phyloP scores from a whole-genome alignment of 495 filamentous ascomycete species.

The Podospora bellae-mahoneyi region DNA sequence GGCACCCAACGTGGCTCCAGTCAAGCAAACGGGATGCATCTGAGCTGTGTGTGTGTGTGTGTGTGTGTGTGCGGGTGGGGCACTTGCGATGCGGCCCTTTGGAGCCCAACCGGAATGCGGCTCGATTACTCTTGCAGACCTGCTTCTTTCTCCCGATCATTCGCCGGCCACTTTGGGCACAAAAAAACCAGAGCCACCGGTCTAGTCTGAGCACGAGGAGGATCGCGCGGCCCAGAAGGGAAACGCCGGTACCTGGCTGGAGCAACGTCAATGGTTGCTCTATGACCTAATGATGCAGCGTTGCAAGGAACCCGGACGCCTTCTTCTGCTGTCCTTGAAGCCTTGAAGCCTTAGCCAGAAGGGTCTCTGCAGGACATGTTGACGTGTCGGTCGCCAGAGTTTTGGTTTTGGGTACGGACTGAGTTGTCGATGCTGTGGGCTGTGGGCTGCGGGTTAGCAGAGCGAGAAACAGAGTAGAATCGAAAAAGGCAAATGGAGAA shows the following conservation, averaged over 20 bases:
- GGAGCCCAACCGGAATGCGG: conserved; percentile 32
- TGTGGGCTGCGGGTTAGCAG: conserved; percentile 13
- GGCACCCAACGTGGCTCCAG: conserved; percentile 36
- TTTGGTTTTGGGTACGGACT: conserved; percentile 7
- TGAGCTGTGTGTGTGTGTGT: conserved; percentile 4
- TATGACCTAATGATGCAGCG: conserved; percentile 20
- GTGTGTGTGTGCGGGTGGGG: conserved; percentile 8
- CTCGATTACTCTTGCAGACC: conserved; percentile 13
- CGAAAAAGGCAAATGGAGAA: conserved; percentile 15
- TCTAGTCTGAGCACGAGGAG: conserved; percentile 13
- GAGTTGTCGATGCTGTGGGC: conserved; percentile 21
- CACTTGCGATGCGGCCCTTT: conserved; percentile 27
- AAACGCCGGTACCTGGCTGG: conserved; percentile 16
- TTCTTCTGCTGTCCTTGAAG: neutral
- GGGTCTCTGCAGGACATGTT: conserved; percentile 22
- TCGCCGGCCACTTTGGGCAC: conserved; percentile 24
- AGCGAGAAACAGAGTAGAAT: conserved; percentile 5
- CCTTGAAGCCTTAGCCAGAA: conserved; percentile 14
- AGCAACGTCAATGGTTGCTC: conserved; percentile 8
- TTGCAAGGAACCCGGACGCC: conserved; percentile 20
- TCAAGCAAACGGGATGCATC: conserved; percentile 22
- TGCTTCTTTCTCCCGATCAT: conserved; percentile 14
- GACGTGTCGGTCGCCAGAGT: conserved; percentile 25
- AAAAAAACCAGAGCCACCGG: conserved; percentile 24
- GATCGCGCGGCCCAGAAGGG: conserved; percentile 7